These are phyloP conservation scores for Psilocybe subaeruginosa DNA, from an alignment of 768 basidiomycete species.

Conservation along the genomic window DNA sequence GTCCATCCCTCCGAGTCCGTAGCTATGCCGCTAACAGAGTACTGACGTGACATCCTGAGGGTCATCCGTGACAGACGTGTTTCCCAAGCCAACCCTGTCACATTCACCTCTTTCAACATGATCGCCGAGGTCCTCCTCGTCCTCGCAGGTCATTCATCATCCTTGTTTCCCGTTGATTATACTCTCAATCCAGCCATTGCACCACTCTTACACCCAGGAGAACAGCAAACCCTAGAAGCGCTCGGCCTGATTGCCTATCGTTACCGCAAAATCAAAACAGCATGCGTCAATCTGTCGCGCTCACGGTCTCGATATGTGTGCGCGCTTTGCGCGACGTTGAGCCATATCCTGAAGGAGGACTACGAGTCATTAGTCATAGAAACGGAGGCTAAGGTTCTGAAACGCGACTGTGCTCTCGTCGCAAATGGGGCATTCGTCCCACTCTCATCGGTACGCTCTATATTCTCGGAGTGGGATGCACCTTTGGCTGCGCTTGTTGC, in stretches of 20 bases:
- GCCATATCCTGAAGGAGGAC: slow-evolving; percentile 73
- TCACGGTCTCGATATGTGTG: slow-evolving; percentile 78
- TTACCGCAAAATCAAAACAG: slow-evolving; percentile 71
- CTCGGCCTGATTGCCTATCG: slow-evolving; percentile 75
- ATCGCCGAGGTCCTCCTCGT: slow-evolving; percentile 88
- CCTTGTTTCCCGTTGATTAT: slow-evolving; percentile 70
- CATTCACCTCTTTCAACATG: slow-evolving; percentile 46
- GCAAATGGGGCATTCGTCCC: slow-evolving; percentile 85
- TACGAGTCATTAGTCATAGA: slow-evolving; percentile 81
- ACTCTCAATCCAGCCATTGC: slow-evolving; percentile 64
- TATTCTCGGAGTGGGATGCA: slow-evolving; percentile 88
- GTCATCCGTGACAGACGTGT: slow-evolving; percentile 16
- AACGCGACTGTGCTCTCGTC: slow-evolving; percentile 75
- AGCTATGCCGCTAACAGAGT: slow-evolving; percentile 1
- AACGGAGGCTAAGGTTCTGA: slow-evolving; percentile 80
- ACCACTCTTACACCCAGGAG: slow-evolving; percentile 86
- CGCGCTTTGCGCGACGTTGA: slow-evolving; percentile 75
- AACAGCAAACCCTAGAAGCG: slow-evolving; percentile 81
- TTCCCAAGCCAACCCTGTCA: slow-evolving; percentile 7
- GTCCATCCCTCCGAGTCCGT: slow-evolving; percentile 2
- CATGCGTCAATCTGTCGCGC: slow-evolving; percentile 51
- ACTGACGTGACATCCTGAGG: slow-evolving; percentile 2
- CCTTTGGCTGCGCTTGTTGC: slow-evolving; percentile 74
- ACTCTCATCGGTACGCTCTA: slow-evolving; percentile 79
- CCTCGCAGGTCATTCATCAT: slow-evolving; percentile 86